These are phyloP conservation scores for Cyclospora cayetanensis DNA, from an alignment of 169 alveolate species.

Conservation along the genomic window DNA sequence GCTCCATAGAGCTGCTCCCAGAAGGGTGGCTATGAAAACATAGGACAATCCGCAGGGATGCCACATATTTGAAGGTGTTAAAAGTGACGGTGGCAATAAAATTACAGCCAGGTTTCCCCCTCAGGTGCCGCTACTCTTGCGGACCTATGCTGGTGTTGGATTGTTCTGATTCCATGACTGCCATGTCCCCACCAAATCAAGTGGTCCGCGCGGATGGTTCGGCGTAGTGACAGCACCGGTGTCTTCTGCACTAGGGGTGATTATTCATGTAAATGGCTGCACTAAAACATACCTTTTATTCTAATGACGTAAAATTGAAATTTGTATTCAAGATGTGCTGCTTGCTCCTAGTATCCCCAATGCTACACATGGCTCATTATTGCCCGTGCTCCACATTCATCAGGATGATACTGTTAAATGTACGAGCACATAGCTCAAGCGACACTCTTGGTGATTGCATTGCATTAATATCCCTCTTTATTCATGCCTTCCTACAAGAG, in stretches of 20 bases:
- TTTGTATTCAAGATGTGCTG: too few species aligned
- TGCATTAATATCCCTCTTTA: too few species aligned
- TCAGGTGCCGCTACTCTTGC: constrained; percentile 66
- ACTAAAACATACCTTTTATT: too few species aligned
- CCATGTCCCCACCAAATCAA: neutral
- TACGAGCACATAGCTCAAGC: too few species aligned
- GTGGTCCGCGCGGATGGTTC: constrained; percentile 18
- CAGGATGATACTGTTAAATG: too few species aligned
- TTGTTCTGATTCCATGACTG: constrained; percentile 61
- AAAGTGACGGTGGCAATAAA: neutral
- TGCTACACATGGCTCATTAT: too few species aligned
- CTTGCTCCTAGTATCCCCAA: too few species aligned
- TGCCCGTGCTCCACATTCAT: too few species aligned
- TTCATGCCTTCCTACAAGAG: too few species aligned
- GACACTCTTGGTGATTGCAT: too few species aligned
- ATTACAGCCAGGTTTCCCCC: constrained; percentile 60
- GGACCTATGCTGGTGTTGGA: constrained; percentile 65
- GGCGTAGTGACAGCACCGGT: constrained; percentile 24
- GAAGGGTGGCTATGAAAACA: constrained; percentile 56
- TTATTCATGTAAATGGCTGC: too few species aligned
- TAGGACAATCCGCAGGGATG: constrained; percentile 57
- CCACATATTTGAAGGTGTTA: constrained; percentile 41
- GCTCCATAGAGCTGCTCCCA: constrained; percentile 47
- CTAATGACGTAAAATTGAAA: too few species aligned
- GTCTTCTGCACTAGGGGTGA: neutral